Evolutionary conservation across 148 eudicot species (phyloP).

Genomic region (Mesembryanthemum crystallinum): DNA sequence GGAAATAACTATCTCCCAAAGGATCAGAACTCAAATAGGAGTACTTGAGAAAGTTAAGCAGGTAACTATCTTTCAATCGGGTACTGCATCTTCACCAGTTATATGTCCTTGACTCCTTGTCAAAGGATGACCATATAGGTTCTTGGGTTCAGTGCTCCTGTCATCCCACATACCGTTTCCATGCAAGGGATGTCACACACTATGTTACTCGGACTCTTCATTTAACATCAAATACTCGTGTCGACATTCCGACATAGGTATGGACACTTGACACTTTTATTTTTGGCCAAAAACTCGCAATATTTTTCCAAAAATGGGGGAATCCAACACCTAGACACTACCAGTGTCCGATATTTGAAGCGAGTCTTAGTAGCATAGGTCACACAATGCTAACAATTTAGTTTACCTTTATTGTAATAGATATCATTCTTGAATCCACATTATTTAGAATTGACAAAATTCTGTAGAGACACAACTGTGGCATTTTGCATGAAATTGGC

Average conservation of each 20-base stretch:
- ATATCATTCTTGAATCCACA: not conserved
- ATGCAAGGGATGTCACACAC: not conserved
- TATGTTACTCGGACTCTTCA: too few relatives aligned
- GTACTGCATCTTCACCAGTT: not conserved
- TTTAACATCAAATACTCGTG: too few relatives aligned
- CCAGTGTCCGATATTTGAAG: too few relatives aligned
- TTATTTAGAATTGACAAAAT: not conserved
- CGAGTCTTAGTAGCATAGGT: too few relatives aligned
- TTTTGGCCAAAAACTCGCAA: too few relatives aligned
- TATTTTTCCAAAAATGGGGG: too few relatives aligned
- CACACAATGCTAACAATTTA: not conserved
- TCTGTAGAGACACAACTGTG: not conserved
- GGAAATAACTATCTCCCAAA: constrained; percentile 7
- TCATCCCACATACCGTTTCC: not conserved
- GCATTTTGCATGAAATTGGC: not conserved
- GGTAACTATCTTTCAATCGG: not conserved
- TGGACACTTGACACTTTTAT: too few relatives aligned
- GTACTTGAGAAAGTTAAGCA: not conserved
- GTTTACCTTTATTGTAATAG: not conserved
- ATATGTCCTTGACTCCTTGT: not conserved
- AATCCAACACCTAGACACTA: too few relatives aligned
- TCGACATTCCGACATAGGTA: too few relatives aligned
- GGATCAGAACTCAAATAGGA: not conserved
- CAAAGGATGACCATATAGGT: not conserved
- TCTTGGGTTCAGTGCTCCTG: not conserved